Evolutionary conservation across 1,284 basidiomycete species (phyloP), one percentile per base, ranked within the genome.

Genomic region (Pisolithus thermaeus): DNA sequence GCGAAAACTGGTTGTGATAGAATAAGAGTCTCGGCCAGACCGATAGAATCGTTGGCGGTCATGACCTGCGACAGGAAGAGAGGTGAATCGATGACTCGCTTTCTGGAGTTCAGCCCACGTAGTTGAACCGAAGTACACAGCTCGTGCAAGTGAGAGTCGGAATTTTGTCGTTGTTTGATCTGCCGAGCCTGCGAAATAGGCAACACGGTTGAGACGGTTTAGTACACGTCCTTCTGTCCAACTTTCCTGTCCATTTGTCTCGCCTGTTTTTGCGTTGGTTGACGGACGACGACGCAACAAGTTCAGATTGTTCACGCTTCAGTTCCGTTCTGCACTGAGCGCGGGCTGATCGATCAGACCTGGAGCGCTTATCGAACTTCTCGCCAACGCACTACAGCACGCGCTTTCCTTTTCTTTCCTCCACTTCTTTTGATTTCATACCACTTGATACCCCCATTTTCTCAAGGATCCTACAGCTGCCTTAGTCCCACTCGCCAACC

Each of bases 361-460:
- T 52, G 61, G 61, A 58, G 53, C 58, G 62, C 67, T 66, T 62
- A 64, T 68, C 67, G 64, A 66, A 65, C 64, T 51, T 65, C 65
- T 53, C 55, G 48, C 64, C 65, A 66, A 56, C 67, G 63, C 68
- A 63, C 51, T 59, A 58, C 67, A 70, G 67, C 66, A 71, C 76
- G 68, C 70, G 72, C 73, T 72, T 58, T 68, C 74, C 70, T 65
- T 73, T 74, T 70, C 60, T 51, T 51, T 51, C 55, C 42, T 40
- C 46, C 54, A 61, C 56, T 60, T 53, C 49, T 47, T 46, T 54
- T 49, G 65, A 60, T 63, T 55, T 49, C 46, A 41, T 54, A 51
- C 62, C 54, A 52, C 50, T 57, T 54, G 62, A 65, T 69, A 69
- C 67, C 67, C 32, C 56, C 50, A 52, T 52, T 58, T n/a, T 51